phyloP scores from a whole-genome alignment of 202 grass and related monocot species.

The Elaeis oleifera region DNA sequence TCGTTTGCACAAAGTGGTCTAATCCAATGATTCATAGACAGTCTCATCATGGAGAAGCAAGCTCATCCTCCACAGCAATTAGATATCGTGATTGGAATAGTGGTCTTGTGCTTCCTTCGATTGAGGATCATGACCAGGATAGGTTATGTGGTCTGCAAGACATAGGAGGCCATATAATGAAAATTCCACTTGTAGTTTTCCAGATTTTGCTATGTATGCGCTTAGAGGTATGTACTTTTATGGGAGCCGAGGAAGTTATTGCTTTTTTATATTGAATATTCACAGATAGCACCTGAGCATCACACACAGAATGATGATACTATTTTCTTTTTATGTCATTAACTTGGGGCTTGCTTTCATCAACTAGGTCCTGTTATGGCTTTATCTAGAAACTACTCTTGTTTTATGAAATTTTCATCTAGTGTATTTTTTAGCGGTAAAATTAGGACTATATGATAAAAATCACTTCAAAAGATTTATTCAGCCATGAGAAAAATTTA shows the following conservation, averaged over 20 bases:
- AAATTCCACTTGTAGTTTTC: conserved; percentile 83
- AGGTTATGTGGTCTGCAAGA: conserved; percentile 74
- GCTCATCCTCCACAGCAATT: conserved; percentile 65
- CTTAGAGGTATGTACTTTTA: conserved; percentile 50
- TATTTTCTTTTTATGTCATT: too few species aligned
- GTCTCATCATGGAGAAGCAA: conserved; percentile 53
- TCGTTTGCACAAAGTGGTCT: conserved; percentile 91
- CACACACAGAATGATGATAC: too few species aligned
- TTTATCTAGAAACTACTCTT: too few species aligned
- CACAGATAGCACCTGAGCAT: too few species aligned
- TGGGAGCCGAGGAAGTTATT: neutral
- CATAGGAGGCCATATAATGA: conserved; percentile 87
- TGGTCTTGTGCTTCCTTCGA: conserved; percentile 60
- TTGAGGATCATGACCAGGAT: conserved; percentile 67
- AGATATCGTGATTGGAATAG: conserved; percentile 80
- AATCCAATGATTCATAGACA: conserved; percentile 91
- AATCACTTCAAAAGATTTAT: too few species aligned
- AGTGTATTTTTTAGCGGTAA: too few species aligned
- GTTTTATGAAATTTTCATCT: too few species aligned
- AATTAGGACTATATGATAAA: too few species aligned
- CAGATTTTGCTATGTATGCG: conserved; percentile 93
- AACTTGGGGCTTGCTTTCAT: too few species aligned
- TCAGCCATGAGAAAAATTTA: too few species aligned
- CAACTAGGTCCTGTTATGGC: too few species aligned
- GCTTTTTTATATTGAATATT: too few species aligned